Base-by-base conservation (phyloP, 2,329 filamentous ascomycete species). In the Sarocladiaceae sp. region DNA sequence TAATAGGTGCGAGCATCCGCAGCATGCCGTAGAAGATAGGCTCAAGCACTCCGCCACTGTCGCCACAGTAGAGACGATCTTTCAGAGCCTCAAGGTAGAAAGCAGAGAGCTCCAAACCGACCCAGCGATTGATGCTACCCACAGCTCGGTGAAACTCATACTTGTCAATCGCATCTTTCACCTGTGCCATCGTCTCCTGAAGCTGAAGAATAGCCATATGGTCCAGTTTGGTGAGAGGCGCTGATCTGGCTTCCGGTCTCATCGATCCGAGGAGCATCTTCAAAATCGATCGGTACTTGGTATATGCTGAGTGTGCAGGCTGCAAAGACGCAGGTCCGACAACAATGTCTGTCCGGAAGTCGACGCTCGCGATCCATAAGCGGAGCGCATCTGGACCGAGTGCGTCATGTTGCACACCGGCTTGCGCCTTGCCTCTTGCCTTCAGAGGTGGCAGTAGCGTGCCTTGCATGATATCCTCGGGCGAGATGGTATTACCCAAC, bases 31-130 rank as follows among this genome's bases (percentile, higher is more conserved):
- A 71, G 55, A 93, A 84, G 52, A 97, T 81, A 25, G 80, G 76
- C 58, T 82, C 78, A 46, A 88, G 70, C 4, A 80, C 75, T 44
- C 87, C 86, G 13, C 80, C 77, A 13, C 81, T 80, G 55, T 85
- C 81, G 26, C 88, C 89, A 42, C 92, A 94, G 72, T 99, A 99
- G 1, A 97, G 75, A 3, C 90, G 79, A 62, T 99, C 94, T 69
- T 99, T 99, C 60, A 92, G 77, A 0, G 88, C 84, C 68, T 99
- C 94, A 53, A 99, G 83, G 67, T 97, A 99, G 67, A 97, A 96
- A 0, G 93, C 87, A 0, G 91, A 97, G 22, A 99, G 78, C 59
- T 97, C 89, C 22, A 78, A 83, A 52, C 84, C 83, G 54, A 96
- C 78, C 85, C 92, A 97, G 56, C 82, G 81, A 67, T 92, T 95